These are phyloP conservation scores for Euphorbia schlechtendalii DNA, from an alignment of 441 rosid species.

Conservation along the genomic window DNA sequence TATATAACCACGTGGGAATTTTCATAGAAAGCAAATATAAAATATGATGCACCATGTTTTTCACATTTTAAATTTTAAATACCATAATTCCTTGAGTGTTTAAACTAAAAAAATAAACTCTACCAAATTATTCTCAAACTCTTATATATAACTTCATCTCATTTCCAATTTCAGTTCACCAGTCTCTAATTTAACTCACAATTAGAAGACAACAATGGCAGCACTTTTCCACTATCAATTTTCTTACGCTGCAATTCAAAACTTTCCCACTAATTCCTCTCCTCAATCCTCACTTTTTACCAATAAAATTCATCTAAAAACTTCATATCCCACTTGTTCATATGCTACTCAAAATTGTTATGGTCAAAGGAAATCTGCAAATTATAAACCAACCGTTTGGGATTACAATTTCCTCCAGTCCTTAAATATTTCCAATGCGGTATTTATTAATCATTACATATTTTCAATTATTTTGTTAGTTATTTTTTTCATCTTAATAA, in stretches of 20 bases:
- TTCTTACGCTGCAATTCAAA: background rate
- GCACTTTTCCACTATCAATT: background rate
- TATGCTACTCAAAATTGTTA: background rate
- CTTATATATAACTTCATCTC: no score
- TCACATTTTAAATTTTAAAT: no score
- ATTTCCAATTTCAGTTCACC: no score
- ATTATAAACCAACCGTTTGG: constrained; percentile 36
- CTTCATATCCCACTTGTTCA: background rate
- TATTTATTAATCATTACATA: background rate
- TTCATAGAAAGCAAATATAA: no score
- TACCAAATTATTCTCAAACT: no score
- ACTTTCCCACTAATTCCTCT: background rate
- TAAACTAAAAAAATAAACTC: no score
- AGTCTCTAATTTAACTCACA: background rate
- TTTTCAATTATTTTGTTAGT: no score
- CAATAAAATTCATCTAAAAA: background rate
- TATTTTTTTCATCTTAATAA: no score
- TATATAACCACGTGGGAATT: no score
- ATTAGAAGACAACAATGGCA: background rate
- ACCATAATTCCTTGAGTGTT: no score
- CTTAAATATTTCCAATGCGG: constrained; percentile 17
- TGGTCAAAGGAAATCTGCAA: background rate
- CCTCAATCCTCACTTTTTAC: background rate
- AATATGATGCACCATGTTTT: no score
- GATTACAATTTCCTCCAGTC: constrained; percentile 32